phyloP scores from a whole-genome alignment of 73 alveolate genomes.

The Tetrahymena thermophila region DNA sequence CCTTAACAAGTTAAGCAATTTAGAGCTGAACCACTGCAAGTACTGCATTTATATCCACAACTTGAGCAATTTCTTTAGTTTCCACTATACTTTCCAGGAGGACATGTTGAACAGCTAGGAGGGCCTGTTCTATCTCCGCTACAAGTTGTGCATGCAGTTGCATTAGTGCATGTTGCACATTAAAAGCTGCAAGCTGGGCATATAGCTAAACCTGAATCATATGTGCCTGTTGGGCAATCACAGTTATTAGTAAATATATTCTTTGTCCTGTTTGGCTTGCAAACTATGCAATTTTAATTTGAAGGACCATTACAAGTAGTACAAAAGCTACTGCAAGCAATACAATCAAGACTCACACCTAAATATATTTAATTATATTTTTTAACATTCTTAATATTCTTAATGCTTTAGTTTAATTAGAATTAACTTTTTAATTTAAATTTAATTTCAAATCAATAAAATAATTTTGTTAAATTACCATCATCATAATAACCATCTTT shows the following conservation, averaged over 20 bases:
- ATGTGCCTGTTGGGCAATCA: neutral
- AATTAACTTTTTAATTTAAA: too few relatives aligned
- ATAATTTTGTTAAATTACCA: neutral
- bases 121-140: neutral
- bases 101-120: neutral
- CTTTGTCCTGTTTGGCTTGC: neutral
- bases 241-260: neutral
- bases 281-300: neutral
- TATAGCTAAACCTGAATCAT: neutral
- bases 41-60: neutral
- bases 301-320: neutral
- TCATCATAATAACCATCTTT: neutral
- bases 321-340: neutral
- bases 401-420: too few relatives aligned
- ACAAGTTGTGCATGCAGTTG: neutral
- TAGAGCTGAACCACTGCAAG: neutral
- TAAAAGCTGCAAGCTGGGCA: neutral
- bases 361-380: too few relatives aligned
- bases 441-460: neutral
- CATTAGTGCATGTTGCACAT: neutral
- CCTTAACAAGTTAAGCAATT: neutral
- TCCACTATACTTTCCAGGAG: neutral
- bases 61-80: neutral
- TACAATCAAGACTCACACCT: neutral
- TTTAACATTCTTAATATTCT: too few relatives aligned